Percentiles rank a stretch among this genome's conserved stretches.
Evolutionary conservation across 176 grass and related monocot species (phyloP).

Genomic region (Avena insularis): DNA sequence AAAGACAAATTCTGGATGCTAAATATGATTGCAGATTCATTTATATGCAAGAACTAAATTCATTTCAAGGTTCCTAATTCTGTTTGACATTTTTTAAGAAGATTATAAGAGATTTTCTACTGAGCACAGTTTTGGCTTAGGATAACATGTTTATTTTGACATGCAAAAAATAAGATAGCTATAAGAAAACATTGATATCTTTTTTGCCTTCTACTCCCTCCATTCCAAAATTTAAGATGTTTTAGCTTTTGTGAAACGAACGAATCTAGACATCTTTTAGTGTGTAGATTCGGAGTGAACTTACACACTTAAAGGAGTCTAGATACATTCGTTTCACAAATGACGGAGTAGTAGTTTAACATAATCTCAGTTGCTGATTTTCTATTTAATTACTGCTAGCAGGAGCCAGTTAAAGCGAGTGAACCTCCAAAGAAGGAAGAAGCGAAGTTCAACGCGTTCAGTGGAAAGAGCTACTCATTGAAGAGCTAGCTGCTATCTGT

Average conservation of each 20-base stretch:
- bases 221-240: too few species aligned
- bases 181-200: not conserved
- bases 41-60: not conserved
- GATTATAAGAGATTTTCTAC: not conserved
- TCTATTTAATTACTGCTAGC: conserved; percentile 26
- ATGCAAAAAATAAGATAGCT: not conserved
- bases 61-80: not conserved
- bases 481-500: conserved; percentile 51
- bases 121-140: not conserved
- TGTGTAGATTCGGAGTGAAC: too few species aligned
- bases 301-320: too few species aligned
- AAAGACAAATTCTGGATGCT: not conserved
- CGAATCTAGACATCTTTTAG: too few species aligned
- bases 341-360: not conserved
- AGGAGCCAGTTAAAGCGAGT: conserved; percentile 57
- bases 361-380: conserved; percentile 22
- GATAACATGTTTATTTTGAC: not conserved
- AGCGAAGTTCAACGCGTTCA: conserved; percentile 75
- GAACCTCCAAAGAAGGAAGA: conserved; percentile 72
- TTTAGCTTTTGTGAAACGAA: too few species aligned
- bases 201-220: not conserved
- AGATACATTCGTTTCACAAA: too few species aligned
- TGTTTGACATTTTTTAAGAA: not conserved
- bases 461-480: conserved; percentile 79
- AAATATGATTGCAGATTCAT: not conserved